A percentile compares a stretch with the other conserved stretches of the same genome.
These are phyloP conservation scores for Alectoria sarmentosa DNA, from an alignment of 495 filamentous ascomycete species.

Conservation along the genomic window DNA sequence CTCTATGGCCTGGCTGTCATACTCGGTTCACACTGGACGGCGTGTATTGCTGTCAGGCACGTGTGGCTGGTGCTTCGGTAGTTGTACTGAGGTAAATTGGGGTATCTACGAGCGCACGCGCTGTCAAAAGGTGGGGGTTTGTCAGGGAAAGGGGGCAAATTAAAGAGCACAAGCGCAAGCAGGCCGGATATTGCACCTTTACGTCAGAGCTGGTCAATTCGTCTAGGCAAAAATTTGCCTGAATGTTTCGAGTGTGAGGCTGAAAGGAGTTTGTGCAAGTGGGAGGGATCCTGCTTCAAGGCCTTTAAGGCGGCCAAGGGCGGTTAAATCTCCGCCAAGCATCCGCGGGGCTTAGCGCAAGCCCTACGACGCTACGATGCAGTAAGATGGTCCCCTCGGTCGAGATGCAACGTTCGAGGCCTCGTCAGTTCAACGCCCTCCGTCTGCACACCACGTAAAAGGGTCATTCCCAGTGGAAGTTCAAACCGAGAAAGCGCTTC, in stretches of 20 bases:
- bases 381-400: too few species aligned
- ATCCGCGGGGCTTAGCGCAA: too few species aligned
- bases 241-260: slow-evolving; percentile 12
- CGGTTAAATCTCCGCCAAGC: too few species aligned
- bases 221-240: not conserved
- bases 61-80: slow-evolving; percentile 2
- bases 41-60: not conserved
- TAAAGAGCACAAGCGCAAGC: not conserved
- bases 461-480: not conserved
- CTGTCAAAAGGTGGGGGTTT: slow-evolving; percentile 7
- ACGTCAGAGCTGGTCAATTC: not conserved
- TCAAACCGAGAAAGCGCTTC: too few species aligned
- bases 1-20: slow-evolving; percentile 3
- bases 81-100: slow-evolving; percentile 5
- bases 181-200: not conserved
- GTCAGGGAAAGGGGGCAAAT: not conserved
- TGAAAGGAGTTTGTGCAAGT: slow-evolving; percentile 11
- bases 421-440: not conserved
- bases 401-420: not conserved
- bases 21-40: not conserved
- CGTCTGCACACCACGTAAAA: not conserved
- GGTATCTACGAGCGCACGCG: slow-evolving; percentile 11
- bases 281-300: not conserved
- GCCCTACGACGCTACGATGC: too few species aligned
- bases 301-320: not conserved